A percentile compares a stretch with the other conserved stretches of the same genome.
phyloP scores from a whole-genome alignment of 179 eudicot species.

The Pouteria campechiana region DNA sequence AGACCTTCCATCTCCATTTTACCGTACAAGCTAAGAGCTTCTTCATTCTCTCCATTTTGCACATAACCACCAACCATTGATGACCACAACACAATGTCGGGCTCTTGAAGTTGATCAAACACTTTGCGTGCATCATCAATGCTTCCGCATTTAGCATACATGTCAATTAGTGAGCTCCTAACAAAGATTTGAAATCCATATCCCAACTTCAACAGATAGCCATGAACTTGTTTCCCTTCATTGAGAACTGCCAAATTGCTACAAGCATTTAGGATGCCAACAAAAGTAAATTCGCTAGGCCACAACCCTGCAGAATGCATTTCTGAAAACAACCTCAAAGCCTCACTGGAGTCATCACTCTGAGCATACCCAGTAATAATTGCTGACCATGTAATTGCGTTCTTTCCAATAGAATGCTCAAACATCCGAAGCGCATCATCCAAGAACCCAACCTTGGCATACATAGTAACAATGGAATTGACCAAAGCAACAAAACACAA shows the following conservation, averaged over 20 bases:
- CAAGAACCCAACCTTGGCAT: conserved; percentile 52
- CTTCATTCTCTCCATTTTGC: conserved; percentile 36
- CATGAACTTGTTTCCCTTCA: conserved; percentile 49
- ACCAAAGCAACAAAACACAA: conserved; percentile 26
- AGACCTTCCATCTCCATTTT: conserved; percentile 49
- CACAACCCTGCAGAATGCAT: conserved; percentile 44
- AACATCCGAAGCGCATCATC: conserved; percentile 34
- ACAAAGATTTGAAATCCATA: conserved; percentile 44
- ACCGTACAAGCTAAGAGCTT: conserved; percentile 41
- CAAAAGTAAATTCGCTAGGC: conserved; percentile 57
- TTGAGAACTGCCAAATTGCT: conserved; percentile 18
- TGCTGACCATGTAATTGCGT: conserved; percentile 57
- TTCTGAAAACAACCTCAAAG: conserved; percentile 22
- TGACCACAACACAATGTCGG: conserved; percentile 71
- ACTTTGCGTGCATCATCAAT: conserved; percentile 35
- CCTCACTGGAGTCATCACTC: conserved; percentile 21
- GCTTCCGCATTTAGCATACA: conserved; percentile 64
- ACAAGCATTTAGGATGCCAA: conserved; percentile 62
- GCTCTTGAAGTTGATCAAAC: conserved; percentile 52
- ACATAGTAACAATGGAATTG: conserved; percentile 74
- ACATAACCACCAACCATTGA: conserved; percentile 60
- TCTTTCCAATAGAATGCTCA: conserved; percentile 16
- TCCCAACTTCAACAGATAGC: conserved; percentile 43
- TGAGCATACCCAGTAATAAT: conserved; percentile 54
- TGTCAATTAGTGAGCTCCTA: conserved; percentile 54